phyloP scores from a whole-genome alignment of 805 yeast species.

The Aciculoconidium aculeatum region DNA sequence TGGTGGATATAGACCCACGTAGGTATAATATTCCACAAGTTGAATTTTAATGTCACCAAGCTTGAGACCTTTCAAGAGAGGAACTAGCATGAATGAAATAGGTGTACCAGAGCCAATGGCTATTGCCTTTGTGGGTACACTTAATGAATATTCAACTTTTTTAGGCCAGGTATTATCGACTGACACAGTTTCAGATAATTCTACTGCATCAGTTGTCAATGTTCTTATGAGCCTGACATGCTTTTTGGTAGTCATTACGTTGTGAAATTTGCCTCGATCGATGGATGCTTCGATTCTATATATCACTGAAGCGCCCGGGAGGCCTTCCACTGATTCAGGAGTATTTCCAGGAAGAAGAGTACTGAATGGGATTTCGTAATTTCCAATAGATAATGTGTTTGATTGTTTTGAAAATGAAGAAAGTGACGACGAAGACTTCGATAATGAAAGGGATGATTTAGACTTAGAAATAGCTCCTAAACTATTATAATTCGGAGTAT shows the following conservation, averaged over 20 bases:
- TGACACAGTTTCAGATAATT: constrained; percentile 84
- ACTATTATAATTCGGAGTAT: too few species aligned
- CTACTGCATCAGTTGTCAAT: constrained; percentile 79
- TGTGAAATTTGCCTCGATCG: constrained; percentile 75
- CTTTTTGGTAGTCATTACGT: constrained; percentile 58
- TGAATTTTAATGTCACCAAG: constrained; percentile 69
- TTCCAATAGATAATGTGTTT: constrained; percentile 59
- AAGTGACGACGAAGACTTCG: constrained; percentile 18
- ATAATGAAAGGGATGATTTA: constrained; percentile 24
- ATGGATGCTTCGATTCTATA: constrained; percentile 74
- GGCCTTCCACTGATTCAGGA: constrained; percentile 86
- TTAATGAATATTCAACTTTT: constrained; percentile 84
- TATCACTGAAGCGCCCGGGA: constrained; percentile 69
- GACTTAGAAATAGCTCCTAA: constrained; percentile 17
- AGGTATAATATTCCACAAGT: constrained; percentile 62
- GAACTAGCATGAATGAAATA: constrained; percentile 65
- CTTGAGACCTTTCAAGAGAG: constrained; percentile 72
- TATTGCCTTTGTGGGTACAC: constrained; percentile 80
- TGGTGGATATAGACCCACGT: constrained; percentile 53
- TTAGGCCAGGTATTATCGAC: constrained; percentile 95
- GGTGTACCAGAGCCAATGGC: constrained; percentile 82
- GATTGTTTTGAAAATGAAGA: constrained; percentile 2
- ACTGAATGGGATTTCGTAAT: constrained; percentile 86
- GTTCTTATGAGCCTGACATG: constrained; percentile 82
- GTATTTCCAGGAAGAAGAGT: constrained; percentile 78